phyloP scores from a whole-genome alignment of 2,329 filamentous ascomycete species.

The Gnomoniopsis sp. region DNA sequence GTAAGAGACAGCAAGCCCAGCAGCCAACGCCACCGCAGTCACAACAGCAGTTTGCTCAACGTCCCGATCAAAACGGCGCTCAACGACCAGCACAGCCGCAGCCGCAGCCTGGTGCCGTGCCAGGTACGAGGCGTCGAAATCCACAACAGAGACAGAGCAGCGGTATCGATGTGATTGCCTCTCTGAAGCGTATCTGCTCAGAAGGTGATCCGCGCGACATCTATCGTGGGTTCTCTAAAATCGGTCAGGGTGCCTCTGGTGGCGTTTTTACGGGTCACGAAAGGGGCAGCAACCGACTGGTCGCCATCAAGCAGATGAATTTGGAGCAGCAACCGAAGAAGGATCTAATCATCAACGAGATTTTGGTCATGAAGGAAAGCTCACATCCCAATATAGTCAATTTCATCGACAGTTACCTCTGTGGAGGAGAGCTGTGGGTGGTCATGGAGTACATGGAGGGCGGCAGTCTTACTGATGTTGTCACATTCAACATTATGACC shows the following conservation, averaged over 20 bases:
- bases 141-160: constrained; percentile 71
- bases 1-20: constrained; percentile 61
- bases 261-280: constrained; percentile 93
- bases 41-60: constrained; percentile 43
- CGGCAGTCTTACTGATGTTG: constrained; percentile 93
- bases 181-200: constrained; percentile 85
- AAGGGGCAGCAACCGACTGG: constrained; percentile 75
- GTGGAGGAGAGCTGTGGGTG: constrained; percentile 90
- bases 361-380: constrained; percentile 98
- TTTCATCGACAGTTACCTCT: constrained; percentile 95
- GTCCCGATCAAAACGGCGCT: constrained; percentile 36
- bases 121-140: constrained; percentile 68
- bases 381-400: constrained; percentile 99
- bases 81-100: constrained; percentile 28
- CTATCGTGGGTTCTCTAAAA: constrained; percentile 87
- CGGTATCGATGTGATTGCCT: constrained; percentile 75
- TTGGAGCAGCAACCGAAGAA: constrained; percentile 98
- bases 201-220: constrained; percentile 84
- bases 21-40: constrained; percentile 50
- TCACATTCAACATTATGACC: constrained; percentile 99
- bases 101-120: constrained; percentile 32
- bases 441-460: constrained; percentile 99
- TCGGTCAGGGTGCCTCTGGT: constrained; percentile 94
- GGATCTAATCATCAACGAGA: constrained; percentile 98
- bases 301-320: constrained; percentile 99